A percentile compares a stretch with the other conserved stretches of the same genome.
Evolutionary conservation across 2,329 filamentous ascomycete genomes (phyloP).

Genomic region (Epichloe brachyelytri): DNA sequence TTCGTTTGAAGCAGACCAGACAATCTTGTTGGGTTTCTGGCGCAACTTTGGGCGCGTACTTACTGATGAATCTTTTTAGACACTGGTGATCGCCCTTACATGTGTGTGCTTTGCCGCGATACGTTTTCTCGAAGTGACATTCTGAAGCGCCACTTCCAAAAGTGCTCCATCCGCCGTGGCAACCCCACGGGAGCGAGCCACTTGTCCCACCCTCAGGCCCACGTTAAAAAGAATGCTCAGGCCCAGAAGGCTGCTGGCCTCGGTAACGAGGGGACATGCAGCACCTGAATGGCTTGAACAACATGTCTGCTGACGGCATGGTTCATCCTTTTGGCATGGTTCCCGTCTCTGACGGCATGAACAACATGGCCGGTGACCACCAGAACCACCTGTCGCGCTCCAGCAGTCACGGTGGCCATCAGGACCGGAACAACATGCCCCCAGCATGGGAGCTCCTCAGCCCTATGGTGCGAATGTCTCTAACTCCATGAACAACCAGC

Average conservation of each 20-base stretch:
- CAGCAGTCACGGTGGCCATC: slow-evolving; percentile 42
- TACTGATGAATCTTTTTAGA: slow-evolving; percentile 41
- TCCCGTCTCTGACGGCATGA: slow-evolving; percentile 43
- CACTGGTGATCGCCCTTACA: slow-evolving; percentile 94
- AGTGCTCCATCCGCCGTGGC: slow-evolving; percentile 91
- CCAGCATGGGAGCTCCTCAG: slow-evolving; percentile 39
- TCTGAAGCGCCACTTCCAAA: slow-evolving; percentile 96
- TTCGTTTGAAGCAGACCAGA: background rate
- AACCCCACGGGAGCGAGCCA: slow-evolving; percentile 94
- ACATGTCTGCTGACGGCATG: slow-evolving; percentile 44
- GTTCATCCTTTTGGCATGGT: slow-evolving; percentile 46
- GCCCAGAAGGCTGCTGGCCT: slow-evolving; percentile 43
- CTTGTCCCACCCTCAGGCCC: slow-evolving; percentile 81
- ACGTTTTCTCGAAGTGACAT: slow-evolving; percentile 98
- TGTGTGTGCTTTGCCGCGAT: slow-evolving; percentile 94
- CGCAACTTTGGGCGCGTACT: slow-evolving; percentile 14
- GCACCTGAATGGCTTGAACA: slow-evolving; percentile 48
- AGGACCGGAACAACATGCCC: slow-evolving; percentile 44
- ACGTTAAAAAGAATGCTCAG: slow-evolving; percentile 64
- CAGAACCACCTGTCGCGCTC: slow-evolving; percentile 45
- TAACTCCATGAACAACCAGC: slow-evolving; percentile 51
- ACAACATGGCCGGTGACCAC: slow-evolving; percentile 47
- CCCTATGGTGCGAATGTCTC: slow-evolving; percentile 45
- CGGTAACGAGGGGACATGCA: slow-evolving; percentile 39
- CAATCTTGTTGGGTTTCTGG: background rate